Evolutionary conservation across 352 stramenopile genomes (phyloP), one percentile per base, ranked within the genome.

Genomic region (Phytophthora crassamura): DNA sequence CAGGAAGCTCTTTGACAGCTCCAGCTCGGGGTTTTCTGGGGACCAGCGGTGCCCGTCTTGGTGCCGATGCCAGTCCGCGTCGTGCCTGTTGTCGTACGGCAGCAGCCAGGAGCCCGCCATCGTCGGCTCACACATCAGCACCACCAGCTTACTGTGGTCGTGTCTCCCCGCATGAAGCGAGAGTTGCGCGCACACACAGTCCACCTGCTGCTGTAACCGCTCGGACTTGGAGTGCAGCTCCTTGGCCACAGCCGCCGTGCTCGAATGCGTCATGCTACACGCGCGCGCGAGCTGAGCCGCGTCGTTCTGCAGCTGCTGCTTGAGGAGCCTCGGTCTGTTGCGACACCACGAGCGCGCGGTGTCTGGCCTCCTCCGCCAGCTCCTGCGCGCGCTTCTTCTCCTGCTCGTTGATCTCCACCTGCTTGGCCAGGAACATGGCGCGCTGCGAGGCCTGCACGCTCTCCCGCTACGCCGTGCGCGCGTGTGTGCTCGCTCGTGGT

Each of bases 71-170:
- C 76, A 28, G 70, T 80, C 15, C 90, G 49, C 2, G 77, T 78
- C 6, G 72, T 83, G 20, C 80, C 82, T 4, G 85, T 94, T 8
- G 84, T 85, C 28, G 59, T 95, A 95, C 15, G 86, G 86, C 61
- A 95, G 61, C 28, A 95, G 64, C 86, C 86, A 95, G 25, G 84
- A 93, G 4, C 86, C 86, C 18, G 93, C 86, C 0, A 79, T 93
- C 49, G 76, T 91, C 7, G 86, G 86, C 47, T 93, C 86, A 56
- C 84, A 85, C 22, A 95, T 83, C 34, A 95, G 64, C 49, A 95
- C 86, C 4, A 95, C 86, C 49, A 95, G 77, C 40, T 90, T 88
- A 22, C 80, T 84, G 3, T 84, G 86, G 49, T 95, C 86, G 33
- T 95, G 86, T 14, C 79, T 65, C 9, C 84, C 86, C 1, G 86